Percentiles rank a stretch among this genome's conserved stretches.
phyloP scores from a whole-genome alignment of 108 stramenopile genomes.

The Cyclotella atomus region DNA sequence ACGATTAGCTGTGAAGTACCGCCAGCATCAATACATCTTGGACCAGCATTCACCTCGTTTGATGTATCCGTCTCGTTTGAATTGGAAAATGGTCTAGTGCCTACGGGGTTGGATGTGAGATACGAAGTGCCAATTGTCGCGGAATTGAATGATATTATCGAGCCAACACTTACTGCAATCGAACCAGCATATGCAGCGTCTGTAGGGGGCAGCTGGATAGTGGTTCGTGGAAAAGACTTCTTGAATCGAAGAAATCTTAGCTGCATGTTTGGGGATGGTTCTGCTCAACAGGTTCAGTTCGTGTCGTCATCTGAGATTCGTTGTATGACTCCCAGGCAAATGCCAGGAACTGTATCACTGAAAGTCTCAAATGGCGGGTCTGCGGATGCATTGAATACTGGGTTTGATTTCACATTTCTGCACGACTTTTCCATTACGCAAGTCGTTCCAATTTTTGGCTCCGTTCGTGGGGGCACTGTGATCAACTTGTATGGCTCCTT shows the following conservation, averaged over 20 bases:
- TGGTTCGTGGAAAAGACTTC: constrained; percentile 68
- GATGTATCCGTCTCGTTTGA: constrained; percentile 22
- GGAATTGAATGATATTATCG: background rate
- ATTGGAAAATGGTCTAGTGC: constrained; percentile 34
- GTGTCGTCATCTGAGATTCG: constrained; percentile 34
- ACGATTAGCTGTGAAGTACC: constrained; percentile 29
- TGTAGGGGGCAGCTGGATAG: constrained; percentile 27
- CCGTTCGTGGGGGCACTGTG: constrained; percentile 31
- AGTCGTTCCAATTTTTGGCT: constrained; percentile 35
- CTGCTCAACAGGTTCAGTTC: constrained; percentile 13
- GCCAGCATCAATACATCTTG: background rate
- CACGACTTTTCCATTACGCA: constrained; percentile 24
- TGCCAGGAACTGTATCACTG: constrained; percentile 28
- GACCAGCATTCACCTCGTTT: background rate
- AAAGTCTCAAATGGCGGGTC: constrained; percentile 27
- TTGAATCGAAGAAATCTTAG: constrained; percentile 55
- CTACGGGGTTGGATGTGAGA: constrained; percentile 27
- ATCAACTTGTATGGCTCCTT: constrained; percentile 38
- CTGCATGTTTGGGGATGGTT: constrained; percentile 59
- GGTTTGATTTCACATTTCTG: constrained; percentile 28
- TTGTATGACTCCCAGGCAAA: constrained; percentile 31
- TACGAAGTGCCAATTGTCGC: constrained; percentile 10
- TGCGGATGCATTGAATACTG: background rate
- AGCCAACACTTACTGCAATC: constrained; percentile 15
- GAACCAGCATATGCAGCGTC: constrained; percentile 24